Percentiles rank a stretch among this genome's conserved stretches.
phyloP scores from a whole-genome alignment of 2,329 filamentous ascomycete species.

The Falciphora oryzae region DNA sequence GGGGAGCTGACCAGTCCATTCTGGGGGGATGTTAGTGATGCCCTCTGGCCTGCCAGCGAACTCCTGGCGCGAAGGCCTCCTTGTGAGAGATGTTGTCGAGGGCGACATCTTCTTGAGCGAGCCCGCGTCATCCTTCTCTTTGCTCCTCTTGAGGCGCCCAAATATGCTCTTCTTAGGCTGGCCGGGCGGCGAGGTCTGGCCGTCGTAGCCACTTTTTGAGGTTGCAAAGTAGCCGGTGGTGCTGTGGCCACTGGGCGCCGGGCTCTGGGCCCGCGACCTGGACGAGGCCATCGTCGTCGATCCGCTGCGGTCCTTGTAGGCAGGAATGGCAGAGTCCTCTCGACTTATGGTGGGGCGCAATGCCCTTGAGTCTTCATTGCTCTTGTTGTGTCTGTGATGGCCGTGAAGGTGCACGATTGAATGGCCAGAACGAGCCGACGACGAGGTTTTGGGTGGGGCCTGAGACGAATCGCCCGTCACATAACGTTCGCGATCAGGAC shows the following conservation, averaged over 20 bases:
- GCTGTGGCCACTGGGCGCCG: constrained; percentile 70
- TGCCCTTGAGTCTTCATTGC: constrained; percentile 59
- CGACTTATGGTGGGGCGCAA: constrained; percentile 68
- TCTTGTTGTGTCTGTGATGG: constrained; percentile 62
- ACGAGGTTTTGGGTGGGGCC: constrained; percentile 55
- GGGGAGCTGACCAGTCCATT: constrained; percentile 35
- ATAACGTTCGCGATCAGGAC: constrained; percentile 65
- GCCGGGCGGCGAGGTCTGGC: constrained; percentile 53
- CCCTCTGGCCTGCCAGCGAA: constrained; percentile 20
- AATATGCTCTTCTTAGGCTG: constrained; percentile 47
- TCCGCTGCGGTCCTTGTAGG: constrained; percentile 48
- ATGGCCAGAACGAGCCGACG: constrained; percentile 54
- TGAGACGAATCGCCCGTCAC: constrained; percentile 41
- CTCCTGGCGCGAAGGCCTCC: constrained; percentile 44
- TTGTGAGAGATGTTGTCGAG: constrained; percentile 46
- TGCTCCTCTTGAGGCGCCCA: constrained; percentile 47
- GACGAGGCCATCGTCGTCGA: constrained; percentile 39
- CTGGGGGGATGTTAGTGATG: not conserved
- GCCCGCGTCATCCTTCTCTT: constrained; percentile 43
- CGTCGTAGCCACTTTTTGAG: constrained; percentile 43
- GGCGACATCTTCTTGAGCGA: constrained; percentile 43
- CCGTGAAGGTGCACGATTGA: constrained; percentile 60
- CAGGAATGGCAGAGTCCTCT: constrained; percentile 59
- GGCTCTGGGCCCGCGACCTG: constrained; percentile 66
- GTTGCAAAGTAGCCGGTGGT: constrained; percentile 31